These are phyloP conservation scores for Articulospora tetracladia DNA, from an alignment of 495 filamentous ascomycete species.

Conservation along the genomic window DNA sequence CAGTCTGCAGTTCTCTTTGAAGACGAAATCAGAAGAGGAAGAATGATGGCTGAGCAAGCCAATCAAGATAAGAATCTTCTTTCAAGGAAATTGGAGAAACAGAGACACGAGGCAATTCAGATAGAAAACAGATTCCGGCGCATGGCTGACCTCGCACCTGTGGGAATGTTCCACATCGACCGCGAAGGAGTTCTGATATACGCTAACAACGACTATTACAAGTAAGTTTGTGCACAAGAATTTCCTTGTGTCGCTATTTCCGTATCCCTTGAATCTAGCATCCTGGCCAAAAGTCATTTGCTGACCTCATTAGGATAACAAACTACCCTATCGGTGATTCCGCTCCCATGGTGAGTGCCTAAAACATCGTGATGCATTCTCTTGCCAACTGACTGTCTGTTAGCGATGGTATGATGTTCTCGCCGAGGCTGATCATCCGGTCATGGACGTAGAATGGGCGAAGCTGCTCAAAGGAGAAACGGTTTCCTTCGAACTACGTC, in stretches of 20 bases:
- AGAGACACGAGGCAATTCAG: constrained; percentile 11
- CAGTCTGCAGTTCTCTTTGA: constrained; percentile 17
- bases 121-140: constrained; percentile 5
- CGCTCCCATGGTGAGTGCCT: constrained; percentile 4
- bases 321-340: constrained; percentile 1
- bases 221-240: constrained; percentile 5
- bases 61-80: constrained; percentile 11
- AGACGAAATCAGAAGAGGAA: constrained; percentile 13
- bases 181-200: constrained; percentile 9
- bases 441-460: constrained; percentile 12
- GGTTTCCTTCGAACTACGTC: constrained; percentile 15
- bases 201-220: constrained; percentile 15
- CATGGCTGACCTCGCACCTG: constrained; percentile 16
- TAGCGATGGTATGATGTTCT: constrained; percentile 11
- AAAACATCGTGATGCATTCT: not conserved
- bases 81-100: constrained; percentile 14
- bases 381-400: not conserved
- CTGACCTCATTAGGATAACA: not conserved
- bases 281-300: not conserved
- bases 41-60: constrained; percentile 15
- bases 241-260: too few species aligned
- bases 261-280: too few species aligned
- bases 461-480: constrained; percentile 6
- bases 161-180: constrained; percentile 20
- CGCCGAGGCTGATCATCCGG: constrained; percentile 7